Base-by-base conservation (phyloP, 768 basidiomycete genomes). In the Porphyrellus cyaneotinctus region DNA sequence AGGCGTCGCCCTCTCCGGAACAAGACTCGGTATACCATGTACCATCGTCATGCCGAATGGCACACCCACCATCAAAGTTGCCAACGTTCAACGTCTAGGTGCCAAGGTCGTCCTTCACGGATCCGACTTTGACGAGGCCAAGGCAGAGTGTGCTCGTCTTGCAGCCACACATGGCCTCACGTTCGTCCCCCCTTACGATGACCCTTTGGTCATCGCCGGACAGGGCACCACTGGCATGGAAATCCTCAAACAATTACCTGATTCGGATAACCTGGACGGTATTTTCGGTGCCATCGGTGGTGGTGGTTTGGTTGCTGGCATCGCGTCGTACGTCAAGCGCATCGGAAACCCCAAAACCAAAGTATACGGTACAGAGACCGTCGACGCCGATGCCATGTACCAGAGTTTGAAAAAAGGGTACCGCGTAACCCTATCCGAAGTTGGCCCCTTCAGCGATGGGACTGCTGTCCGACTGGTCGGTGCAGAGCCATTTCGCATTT, bases 41-140 rank as follows among this genome's bases (percentile, higher is more conserved):
- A 97, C 94, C n/a, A 98, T 99, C 63, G 92, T 99, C 56, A 98
- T 99, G 97, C 97, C 97, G 1, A 75, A 86, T 37, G 91, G 84
- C 14, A 98, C 97, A 3, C 97, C 97, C 2, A 80, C 87, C 36
- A 99, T 99, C 79, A 99, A 99, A 74, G 91, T 95, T 65, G 78
- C 84, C 53, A 97, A 95, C 63, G 97, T 97, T 24, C 83, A 88
- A n/a, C 87, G 95, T 20, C 77, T 99, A 24, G 95, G 94, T 47
- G 92, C 95, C 32, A 95, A 95, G 62, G 94, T 97, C 58, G 84
- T 99, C 47, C 79, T 97, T 6, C 85, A 94, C 66, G 97, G 97
- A 12, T 66, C 65, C 24, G 95, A 98, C 72, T 98, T 99, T 63
- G 95, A 98, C 71, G 95, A 87, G 68, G 95, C 97, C 39, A 98